phyloP scores from a whole-genome alignment of 2,329 filamentous ascomycete genomes.

The Stagonosporopsis rhizophila region DNA sequence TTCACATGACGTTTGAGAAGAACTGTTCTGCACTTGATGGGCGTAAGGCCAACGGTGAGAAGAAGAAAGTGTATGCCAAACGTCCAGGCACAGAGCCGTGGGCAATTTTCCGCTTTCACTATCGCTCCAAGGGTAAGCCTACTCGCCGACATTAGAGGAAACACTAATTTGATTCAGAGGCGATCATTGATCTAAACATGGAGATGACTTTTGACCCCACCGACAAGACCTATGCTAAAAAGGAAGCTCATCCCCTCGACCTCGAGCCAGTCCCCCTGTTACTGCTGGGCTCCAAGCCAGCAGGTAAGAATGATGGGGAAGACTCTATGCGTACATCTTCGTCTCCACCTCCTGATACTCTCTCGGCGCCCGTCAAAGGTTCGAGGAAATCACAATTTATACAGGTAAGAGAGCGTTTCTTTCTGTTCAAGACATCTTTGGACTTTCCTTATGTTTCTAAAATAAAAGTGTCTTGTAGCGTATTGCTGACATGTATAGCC shows the following conservation, averaged over 20 bases:
- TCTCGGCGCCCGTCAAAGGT: constrained; percentile 13
- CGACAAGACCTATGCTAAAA: constrained; percentile 8
- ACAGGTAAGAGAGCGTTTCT: constrained; percentile 22
- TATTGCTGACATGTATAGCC: constrained; percentile 14
- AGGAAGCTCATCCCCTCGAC: constrained; percentile 18
- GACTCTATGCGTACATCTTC: constrained; percentile 23
- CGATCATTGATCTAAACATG: constrained; percentile 22
- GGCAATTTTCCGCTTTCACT: constrained; percentile 53
- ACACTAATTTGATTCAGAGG: constrained; percentile 21
- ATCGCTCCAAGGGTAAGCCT: constrained; percentile 40
- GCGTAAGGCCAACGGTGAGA: constrained; percentile 5
- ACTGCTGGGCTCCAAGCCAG: constrained; percentile 7
- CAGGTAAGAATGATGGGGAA: constrained; percentile 18
- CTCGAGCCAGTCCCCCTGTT: constrained; percentile 29
- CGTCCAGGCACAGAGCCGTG: constrained; percentile 48
- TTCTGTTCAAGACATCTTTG: constrained; percentile 1
- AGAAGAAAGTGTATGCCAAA: constrained; percentile 21
- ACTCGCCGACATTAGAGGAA: background rate
- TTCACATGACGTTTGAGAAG: constrained; percentile 31
- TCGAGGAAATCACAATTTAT: background rate
- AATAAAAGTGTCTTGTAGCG: background rate
- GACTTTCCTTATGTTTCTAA: background rate
- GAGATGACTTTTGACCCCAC: constrained; percentile 14
- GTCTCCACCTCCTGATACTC: constrained; percentile 9
- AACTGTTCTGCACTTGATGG: constrained; percentile 24